A percentile compares a stretch with the other conserved stretches of the same genome.
Evolutionary conservation across 257 asterid species (phyloP).

Genomic region (Thymus mandschuricus): DNA sequence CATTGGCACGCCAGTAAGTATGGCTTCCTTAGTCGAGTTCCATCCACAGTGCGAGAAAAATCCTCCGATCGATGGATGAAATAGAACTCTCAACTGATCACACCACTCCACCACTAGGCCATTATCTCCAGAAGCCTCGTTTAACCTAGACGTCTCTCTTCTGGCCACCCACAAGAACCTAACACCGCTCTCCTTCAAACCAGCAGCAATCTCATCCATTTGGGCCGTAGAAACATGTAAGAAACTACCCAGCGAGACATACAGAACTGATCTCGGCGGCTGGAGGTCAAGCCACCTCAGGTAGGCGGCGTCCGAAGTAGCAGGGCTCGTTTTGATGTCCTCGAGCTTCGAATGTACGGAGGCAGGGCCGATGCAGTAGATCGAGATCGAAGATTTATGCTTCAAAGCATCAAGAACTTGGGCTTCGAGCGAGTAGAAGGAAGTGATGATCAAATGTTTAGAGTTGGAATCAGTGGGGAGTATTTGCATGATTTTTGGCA

Average conservation of each 20-base stretch:
- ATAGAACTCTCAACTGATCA: conserved; percentile 55
- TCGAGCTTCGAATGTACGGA: conserved; percentile 31
- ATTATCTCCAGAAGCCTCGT: conserved; percentile 22
- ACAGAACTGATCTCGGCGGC: conserved; percentile 53
- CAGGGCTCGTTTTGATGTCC: neutral
- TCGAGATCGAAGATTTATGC: conserved; percentile 31
- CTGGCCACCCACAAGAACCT: conserved; percentile 63
- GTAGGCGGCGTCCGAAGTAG: neutral
- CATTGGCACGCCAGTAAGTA: conserved; percentile 54
- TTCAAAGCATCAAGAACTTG: conserved; percentile 40
- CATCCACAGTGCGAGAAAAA: conserved; percentile 81
- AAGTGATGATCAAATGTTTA: conserved; percentile 47
- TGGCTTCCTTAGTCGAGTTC: conserved; percentile 67
- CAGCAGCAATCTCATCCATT: conserved; percentile 51
- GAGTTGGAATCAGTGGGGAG: conserved; percentile 18
- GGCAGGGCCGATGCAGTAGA: conserved; percentile 53
- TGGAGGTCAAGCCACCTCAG: conserved; percentile 58
- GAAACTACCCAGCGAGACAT: conserved; percentile 66
- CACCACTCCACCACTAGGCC: conserved; percentile 74
- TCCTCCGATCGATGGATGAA: conserved; percentile 60
- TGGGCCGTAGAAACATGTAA: conserved; percentile 48
- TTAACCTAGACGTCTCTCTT: conserved; percentile 28
- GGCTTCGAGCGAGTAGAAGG: conserved; percentile 52
- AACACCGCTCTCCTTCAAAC: conserved; percentile 46
- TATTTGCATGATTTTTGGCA: neutral